A percentile compares a stretch with the other conserved stretches of the same genome.
Conservation (phyloP, 768 basidiomycete species). For the Lactarius tabidus region DNA sequence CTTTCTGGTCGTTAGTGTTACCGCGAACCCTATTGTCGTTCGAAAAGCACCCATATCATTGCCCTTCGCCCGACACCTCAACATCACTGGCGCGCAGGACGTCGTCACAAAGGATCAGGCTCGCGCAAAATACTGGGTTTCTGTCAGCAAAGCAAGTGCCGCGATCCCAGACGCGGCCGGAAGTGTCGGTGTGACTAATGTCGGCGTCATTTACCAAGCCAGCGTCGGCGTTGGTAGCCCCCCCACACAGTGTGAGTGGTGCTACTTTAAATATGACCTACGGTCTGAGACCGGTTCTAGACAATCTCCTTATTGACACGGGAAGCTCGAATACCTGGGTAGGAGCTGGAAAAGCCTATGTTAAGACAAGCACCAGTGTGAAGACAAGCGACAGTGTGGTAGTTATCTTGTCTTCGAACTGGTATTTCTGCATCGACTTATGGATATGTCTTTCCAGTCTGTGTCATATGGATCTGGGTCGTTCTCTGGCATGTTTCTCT, state of each 20-base stretch:
- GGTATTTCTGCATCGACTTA: background rate
- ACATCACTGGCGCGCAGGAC: constrained; percentile 47
- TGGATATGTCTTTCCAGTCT: background rate
- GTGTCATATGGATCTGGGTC: constrained; percentile 19
- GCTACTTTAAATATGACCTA: background rate
- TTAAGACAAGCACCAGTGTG: background rate
- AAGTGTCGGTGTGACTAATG: constrained; percentile 41
- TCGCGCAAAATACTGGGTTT: constrained; percentile 44
- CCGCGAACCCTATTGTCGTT: constrained; percentile 10
- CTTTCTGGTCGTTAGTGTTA: background rate
- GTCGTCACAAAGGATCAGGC: constrained; percentile 49
- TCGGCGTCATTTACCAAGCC: constrained; percentile 42
- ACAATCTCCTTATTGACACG: constrained; percentile 2
- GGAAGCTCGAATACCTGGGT: constrained; percentile 13
- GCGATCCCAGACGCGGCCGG: constrained; percentile 24
- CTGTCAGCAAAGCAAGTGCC: constrained; percentile 36
- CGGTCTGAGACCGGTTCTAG: background rate
- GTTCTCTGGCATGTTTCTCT: constrained; percentile 12
- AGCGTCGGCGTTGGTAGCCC: constrained; percentile 49
- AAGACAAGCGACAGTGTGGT: background rate
- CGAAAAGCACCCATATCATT: background rate
- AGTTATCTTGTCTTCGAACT: background rate
- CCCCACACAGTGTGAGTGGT: constrained; percentile 34
- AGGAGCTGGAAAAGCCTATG: background rate
- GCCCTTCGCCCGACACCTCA: constrained; percentile 36